phyloP scores from a whole-genome alignment of 177 flowering plant species.

The Telopea speciosissima region DNA sequence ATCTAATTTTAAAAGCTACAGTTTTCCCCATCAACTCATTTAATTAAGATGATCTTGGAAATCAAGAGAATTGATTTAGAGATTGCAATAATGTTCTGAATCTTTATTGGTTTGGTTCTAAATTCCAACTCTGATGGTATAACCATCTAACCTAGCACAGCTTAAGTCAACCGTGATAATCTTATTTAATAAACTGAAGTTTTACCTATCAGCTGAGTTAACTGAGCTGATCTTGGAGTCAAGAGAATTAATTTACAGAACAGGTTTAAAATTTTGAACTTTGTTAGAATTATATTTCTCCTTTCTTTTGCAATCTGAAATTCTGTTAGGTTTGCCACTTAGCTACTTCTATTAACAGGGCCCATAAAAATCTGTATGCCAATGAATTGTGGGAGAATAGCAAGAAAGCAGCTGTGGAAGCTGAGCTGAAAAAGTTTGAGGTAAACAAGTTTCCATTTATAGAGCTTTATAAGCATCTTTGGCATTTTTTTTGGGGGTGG shows the following conservation, averaged over 20 bases:
- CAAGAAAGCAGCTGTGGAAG: slow-evolving; percentile 72
- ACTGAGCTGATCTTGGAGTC: no score
- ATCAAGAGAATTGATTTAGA: neutral
- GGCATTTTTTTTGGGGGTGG: neutral
- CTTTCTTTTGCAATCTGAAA: neutral
- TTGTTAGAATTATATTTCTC: neutral
- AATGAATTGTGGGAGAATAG: slow-evolving; percentile 78
- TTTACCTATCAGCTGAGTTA: no score
- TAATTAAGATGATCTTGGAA: neutral
- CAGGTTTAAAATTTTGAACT: neutral
- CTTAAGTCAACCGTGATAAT: neutral
- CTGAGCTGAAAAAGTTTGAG: slow-evolving; percentile 59
- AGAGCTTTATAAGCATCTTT: neutral
- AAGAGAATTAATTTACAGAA: neutral
- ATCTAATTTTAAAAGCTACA: neutral
- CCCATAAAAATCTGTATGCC: slow-evolving; percentile 49
- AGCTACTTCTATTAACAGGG: slow-evolving; percentile 39
- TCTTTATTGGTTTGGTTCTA: neutral
- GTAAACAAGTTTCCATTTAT: slow-evolving; percentile 23
- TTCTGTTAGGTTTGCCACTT: neutral
- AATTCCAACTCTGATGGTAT: neutral
- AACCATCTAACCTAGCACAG: neutral
- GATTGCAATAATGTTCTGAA: neutral
- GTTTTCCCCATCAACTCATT: neutral
- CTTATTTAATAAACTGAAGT: no score